Percentiles rank a stretch among this genome's conserved stretches.
Evolutionary conservation across 2,329 filamentous ascomycete genomes (phyloP).

Genomic region (Leptographium wingfieldii): DNA sequence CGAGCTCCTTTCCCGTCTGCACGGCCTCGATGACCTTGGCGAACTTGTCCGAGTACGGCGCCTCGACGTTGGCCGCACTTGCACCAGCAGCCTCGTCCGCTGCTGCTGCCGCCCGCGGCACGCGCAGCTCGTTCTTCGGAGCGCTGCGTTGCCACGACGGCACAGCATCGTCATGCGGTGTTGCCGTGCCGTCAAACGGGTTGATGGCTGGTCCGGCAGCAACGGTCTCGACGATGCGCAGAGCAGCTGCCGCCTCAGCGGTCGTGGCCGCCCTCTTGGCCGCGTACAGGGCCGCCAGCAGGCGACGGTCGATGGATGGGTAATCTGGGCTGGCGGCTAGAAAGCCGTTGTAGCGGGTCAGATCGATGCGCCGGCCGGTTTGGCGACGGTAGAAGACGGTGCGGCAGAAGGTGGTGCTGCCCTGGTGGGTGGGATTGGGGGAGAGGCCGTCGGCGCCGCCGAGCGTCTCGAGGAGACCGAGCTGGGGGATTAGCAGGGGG

Average conservation of each 20-base stretch:
- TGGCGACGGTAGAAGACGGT: constrained; percentile 14
- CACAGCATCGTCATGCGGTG: constrained; percentile 3
- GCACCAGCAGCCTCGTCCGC: constrained; percentile 1
- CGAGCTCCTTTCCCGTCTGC: constrained; percentile 68
- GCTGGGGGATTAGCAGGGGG: constrained; percentile 5
- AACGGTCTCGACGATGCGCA: constrained; percentile 8
- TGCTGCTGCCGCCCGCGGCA: constrained; percentile 23
- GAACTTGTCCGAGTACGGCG: constrained; percentile 72
- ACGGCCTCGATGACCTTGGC: constrained; percentile 78
- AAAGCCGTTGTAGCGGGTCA: constrained; percentile 12
- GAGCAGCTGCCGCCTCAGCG: not conserved
- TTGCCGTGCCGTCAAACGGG: constrained; percentile 9
- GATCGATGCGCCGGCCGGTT: constrained; percentile 11
- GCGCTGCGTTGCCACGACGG: constrained; percentile 35
- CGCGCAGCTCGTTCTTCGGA: constrained; percentile 32
- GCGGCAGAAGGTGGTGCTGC: constrained; percentile 13
- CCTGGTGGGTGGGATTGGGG: constrained; percentile 11
- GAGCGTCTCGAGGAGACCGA: constrained; percentile 14
- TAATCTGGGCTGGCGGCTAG: constrained; percentile 5
- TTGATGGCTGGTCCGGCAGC: constrained; percentile 4
- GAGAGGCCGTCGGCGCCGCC: constrained; percentile 12
- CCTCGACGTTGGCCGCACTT: constrained; percentile 18
- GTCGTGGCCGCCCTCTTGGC: constrained; percentile 15
- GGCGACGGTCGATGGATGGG: constrained; percentile 11
- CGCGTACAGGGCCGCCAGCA: constrained; percentile 12